Evolutionary conservation across 2,329 filamentous ascomycete genomes (phyloP).

Genomic region (Emmonsiellopsis sp.): DNA sequence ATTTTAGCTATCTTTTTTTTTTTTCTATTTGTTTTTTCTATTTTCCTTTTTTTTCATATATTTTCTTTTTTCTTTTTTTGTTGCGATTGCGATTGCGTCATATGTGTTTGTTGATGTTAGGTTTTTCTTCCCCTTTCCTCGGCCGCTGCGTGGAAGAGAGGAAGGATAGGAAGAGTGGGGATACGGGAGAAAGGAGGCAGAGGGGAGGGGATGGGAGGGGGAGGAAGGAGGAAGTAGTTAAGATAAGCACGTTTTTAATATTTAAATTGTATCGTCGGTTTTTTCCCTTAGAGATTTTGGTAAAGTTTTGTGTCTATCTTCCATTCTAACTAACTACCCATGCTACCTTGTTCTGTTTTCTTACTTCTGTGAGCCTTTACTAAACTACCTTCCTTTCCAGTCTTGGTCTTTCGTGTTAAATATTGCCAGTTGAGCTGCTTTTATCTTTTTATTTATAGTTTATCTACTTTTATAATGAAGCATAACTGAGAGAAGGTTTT

Average conservation of each 20-base stretch:
- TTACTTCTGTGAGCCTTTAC: no score
- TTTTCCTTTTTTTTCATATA: background rate
- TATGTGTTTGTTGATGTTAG: background rate
- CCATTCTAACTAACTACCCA: background rate
- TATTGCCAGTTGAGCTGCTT: no score
- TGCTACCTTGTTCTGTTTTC: background rate
- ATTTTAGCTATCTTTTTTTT: background rate
- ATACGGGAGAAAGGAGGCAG: background rate
- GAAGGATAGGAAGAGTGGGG: background rate
- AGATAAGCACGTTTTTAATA: conserved; percentile 3
- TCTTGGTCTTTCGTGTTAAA: no score
- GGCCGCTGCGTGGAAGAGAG: background rate
- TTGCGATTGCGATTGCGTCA: background rate
- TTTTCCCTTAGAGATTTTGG: background rate
- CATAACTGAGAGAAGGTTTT: no score
- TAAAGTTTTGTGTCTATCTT: background rate
- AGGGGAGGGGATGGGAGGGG: background rate
- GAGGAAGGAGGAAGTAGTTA: background rate
- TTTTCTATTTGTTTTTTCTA: background rate
- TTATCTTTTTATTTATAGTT: no score
- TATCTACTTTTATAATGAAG: no score
- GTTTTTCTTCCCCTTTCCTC: background rate
- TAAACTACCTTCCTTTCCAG: no score
- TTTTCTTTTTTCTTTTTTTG: background rate
- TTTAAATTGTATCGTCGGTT: conserved; percentile 2